Conservation (phyloP, 805 yeast species). For the Brettanomyces sp. region DNA sequence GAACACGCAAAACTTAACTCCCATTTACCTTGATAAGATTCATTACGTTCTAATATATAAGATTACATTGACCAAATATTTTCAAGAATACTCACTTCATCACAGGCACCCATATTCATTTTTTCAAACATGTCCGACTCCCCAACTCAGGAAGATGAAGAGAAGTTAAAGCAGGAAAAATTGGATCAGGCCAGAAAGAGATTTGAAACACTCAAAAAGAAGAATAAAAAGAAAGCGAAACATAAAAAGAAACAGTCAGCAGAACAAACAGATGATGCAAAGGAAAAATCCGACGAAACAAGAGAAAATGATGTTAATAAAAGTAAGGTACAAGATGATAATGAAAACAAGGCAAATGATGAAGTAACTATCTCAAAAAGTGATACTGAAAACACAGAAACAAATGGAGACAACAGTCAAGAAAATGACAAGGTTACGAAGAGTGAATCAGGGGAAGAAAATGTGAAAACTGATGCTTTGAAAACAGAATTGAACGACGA, state of each 20-base stretch:
- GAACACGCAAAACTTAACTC: too few relatives aligned
- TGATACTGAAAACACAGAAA: background rate
- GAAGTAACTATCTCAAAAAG: background rate
- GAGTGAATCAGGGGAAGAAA: background rate
- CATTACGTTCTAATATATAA: too few relatives aligned
- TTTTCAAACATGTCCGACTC: too few relatives aligned
- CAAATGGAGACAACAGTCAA: background rate
- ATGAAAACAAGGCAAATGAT: constrained; percentile 1
- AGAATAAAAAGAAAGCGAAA: constrained; percentile 18
- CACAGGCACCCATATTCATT: too few relatives aligned
- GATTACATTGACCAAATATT: too few relatives aligned
- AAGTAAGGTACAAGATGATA: background rate
- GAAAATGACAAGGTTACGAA: background rate
- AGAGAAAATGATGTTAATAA: constrained; percentile 1
- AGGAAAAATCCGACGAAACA: constrained; percentile 2
- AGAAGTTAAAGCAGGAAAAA: constrained; percentile 24
- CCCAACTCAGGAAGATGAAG: constrained; percentile 14
- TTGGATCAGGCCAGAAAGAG: constrained; percentile 28
- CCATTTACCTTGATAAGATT: too few relatives aligned
- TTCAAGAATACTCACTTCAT: too few relatives aligned
- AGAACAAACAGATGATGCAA: constrained; percentile 2
- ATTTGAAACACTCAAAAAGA: constrained; percentile 25
- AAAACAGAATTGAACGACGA: background rate
- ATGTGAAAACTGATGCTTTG: background rate
- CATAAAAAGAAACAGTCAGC: constrained; percentile 10